A percentile compares a stretch with the other conserved stretches of the same genome.
Conservation (phyloP, 345 rosid genomes). For the Pugionium cornutum region DNA sequence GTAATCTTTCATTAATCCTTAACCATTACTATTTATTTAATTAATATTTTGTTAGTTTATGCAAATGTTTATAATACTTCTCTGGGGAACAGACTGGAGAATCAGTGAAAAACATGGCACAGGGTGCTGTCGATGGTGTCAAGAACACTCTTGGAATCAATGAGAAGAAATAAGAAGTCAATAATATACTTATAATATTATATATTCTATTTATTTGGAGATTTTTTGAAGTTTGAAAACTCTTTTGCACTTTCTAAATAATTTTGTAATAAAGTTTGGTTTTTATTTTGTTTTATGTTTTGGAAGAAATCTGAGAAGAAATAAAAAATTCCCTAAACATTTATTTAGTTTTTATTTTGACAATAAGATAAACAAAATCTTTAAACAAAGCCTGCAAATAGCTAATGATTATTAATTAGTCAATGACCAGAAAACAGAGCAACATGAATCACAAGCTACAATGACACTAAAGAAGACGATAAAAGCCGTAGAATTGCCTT, state of each 20-base stretch:
- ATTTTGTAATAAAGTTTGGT: too few species aligned
- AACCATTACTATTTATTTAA: background rate
- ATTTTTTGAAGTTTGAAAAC: background rate
- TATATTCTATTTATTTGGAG: background rate
- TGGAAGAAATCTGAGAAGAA: too few species aligned
- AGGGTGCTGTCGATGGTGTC: constrained; percentile 44
- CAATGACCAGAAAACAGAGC: too few species aligned
- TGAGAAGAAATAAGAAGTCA: constrained; percentile 29
- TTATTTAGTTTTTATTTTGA: too few species aligned
- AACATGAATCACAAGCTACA: too few species aligned
- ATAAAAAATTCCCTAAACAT: too few species aligned
- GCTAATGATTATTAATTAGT: too few species aligned
- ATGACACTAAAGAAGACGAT: too few species aligned
- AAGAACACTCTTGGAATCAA: constrained; percentile 42
- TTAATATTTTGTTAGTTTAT: background rate
- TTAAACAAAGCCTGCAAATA: too few species aligned
- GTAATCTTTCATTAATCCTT: constrained; percentile 10
- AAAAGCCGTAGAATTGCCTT: too few species aligned
- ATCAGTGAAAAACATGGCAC: constrained; percentile 47
- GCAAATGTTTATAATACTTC: background rate
- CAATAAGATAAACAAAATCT: too few species aligned
- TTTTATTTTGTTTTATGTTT: too few species aligned
- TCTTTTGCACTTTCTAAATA: background rate
- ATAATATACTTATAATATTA: background rate
- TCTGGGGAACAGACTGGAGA: constrained; percentile 38